Percentiles rank a stretch among this genome's conserved stretches.
Conservation (phyloP, 2,329 filamentous ascomycete genomes). For the Juglanconis oblonga region DNA sequence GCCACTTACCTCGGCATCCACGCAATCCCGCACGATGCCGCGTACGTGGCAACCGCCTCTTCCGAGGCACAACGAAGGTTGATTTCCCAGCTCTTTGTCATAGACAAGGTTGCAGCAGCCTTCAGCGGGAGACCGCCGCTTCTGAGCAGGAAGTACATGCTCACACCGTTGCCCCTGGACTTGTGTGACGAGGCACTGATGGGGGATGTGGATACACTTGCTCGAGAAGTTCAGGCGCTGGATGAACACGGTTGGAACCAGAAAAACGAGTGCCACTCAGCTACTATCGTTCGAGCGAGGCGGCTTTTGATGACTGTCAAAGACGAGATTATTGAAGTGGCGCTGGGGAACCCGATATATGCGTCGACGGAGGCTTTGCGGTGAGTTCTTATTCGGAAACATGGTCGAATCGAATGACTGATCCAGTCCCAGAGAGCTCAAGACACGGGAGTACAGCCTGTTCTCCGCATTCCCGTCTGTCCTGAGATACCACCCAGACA, state of each 20-base stretch:
- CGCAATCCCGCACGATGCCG: slow-evolving; percentile 21
- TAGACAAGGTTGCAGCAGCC: slow-evolving; percentile 49
- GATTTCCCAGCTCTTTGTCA: slow-evolving; percentile 34
- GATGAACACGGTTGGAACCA: slow-evolving; percentile 53
- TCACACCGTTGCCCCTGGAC: slow-evolving; percentile 53
- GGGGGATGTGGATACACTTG: slow-evolving; percentile 38
- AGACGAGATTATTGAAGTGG: slow-evolving; percentile 59
- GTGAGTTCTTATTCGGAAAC: slow-evolving; percentile 20
- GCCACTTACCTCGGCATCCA: slow-evolving; percentile 36
- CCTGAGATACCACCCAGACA: slow-evolving; percentile 36
- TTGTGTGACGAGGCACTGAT: slow-evolving; percentile 48
- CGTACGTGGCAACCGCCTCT: slow-evolving; percentile 31
- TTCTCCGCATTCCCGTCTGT: slow-evolving; percentile 35
- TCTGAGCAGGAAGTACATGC: slow-evolving; percentile 50
- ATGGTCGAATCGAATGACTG: not conserved
- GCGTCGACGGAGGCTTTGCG: slow-evolving; percentile 34
- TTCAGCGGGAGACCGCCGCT: slow-evolving; percentile 55
- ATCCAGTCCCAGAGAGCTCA: slow-evolving; percentile 29
- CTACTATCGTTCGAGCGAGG: slow-evolving; percentile 45
- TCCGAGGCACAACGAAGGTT: slow-evolving; percentile 35
- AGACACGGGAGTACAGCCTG: slow-evolving; percentile 30
- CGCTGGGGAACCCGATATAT: slow-evolving; percentile 39
- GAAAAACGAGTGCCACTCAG: slow-evolving; percentile 37
- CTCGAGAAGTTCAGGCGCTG: slow-evolving; percentile 35
- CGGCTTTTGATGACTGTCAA: slow-evolving; percentile 46